These are phyloP conservation scores for Camelina neglecta DNA, from an alignment of 345 rosid species.

Conservation along the genomic window DNA sequence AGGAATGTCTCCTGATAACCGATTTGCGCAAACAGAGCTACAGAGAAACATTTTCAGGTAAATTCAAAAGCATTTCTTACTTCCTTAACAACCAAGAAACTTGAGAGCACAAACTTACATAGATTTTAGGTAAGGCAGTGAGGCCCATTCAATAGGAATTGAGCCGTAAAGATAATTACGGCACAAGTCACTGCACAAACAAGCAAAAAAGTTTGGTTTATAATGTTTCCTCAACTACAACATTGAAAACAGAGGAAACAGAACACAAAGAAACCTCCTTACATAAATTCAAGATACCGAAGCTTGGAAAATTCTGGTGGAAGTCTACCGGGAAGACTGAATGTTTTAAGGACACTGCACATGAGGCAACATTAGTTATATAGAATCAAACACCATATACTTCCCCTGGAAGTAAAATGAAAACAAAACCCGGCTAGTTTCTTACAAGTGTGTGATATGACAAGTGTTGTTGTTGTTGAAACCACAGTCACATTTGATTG, in stretches of 20 bases:
- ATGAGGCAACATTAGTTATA: slow-evolving; percentile 14
- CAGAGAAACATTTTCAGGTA: slow-evolving; percentile 21
- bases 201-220: background rate
- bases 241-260: background rate
- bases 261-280: slow-evolving; percentile 35
- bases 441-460: slow-evolving; percentile 46
- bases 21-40: slow-evolving; percentile 59
- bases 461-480: slow-evolving; percentile 44
- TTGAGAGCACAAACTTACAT: slow-evolving; percentile 50
- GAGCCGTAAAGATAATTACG: slow-evolving; percentile 63
- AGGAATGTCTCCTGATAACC: slow-evolving; percentile 64
- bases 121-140: slow-evolving; percentile 46
- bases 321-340: slow-evolving; percentile 70
- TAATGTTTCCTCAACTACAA: background rate
- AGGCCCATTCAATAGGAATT: slow-evolving; percentile 65
- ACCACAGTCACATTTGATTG: slow-evolving; percentile 39
- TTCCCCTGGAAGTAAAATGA: background rate
- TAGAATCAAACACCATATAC: background rate
- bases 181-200: slow-evolving; percentile 59
- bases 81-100: slow-evolving; percentile 19
- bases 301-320: slow-evolving; percentile 67
- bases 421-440: background rate
- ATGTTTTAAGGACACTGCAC: slow-evolving; percentile 53
- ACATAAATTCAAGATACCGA: slow-evolving; percentile 59
- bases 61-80: slow-evolving; percentile 20